Conservation (phyloP, 768 basidiomycete genomes). For the Podaxis mareebaensis region DNA sequence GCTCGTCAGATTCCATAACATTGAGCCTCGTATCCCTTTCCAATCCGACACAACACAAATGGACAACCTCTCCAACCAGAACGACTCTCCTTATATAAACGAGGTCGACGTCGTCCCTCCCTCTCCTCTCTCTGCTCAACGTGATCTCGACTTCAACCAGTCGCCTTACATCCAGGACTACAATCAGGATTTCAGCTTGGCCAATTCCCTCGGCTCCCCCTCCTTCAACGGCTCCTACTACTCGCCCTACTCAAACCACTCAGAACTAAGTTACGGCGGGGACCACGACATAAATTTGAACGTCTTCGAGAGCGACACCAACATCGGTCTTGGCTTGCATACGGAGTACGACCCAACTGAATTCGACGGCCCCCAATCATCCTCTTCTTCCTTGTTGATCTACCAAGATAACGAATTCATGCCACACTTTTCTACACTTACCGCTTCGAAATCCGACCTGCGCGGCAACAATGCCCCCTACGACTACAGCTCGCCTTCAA, state of each 20-base stretch:
- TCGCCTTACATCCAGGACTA: slow-evolving; percentile 22
- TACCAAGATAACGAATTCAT: slow-evolving; percentile 56
- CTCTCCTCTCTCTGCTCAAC: slow-evolving; percentile 22
- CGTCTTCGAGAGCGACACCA: slow-evolving; percentile 48
- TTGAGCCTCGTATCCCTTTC: slow-evolving; percentile 2
- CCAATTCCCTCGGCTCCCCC: slow-evolving; percentile 22
- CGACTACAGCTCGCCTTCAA: slow-evolving; percentile 66
- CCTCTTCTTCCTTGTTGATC: slow-evolving; percentile 50
- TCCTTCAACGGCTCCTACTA: slow-evolving; percentile 53
- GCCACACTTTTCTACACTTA: slow-evolving; percentile 27
- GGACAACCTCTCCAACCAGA: slow-evolving; percentile 21
- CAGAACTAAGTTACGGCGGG: slow-evolving; percentile 62
- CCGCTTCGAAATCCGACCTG: slow-evolving; percentile 22
- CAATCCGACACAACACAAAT: slow-evolving; percentile 16
- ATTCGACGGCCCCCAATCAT: slow-evolving; percentile 60
- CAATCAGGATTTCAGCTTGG: slow-evolving; percentile 17
- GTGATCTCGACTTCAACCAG: slow-evolving; percentile 23
- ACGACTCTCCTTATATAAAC: slow-evolving; percentile 29
- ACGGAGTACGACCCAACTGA: slow-evolving; percentile 73
- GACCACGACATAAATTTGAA: slow-evolving; percentile 45
- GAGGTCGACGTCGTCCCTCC: slow-evolving; percentile 24
- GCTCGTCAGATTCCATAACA: slow-evolving; percentile 6
- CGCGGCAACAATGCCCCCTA: slow-evolving; percentile 38
- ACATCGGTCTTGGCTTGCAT: slow-evolving; percentile 32
- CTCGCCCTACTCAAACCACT: slow-evolving; percentile 68